A percentile compares a stretch with the other conserved stretches of the same genome.
phyloP scores from a whole-genome alignment of 768 basidiomycete genomes.

The Calocera cornea region DNA sequence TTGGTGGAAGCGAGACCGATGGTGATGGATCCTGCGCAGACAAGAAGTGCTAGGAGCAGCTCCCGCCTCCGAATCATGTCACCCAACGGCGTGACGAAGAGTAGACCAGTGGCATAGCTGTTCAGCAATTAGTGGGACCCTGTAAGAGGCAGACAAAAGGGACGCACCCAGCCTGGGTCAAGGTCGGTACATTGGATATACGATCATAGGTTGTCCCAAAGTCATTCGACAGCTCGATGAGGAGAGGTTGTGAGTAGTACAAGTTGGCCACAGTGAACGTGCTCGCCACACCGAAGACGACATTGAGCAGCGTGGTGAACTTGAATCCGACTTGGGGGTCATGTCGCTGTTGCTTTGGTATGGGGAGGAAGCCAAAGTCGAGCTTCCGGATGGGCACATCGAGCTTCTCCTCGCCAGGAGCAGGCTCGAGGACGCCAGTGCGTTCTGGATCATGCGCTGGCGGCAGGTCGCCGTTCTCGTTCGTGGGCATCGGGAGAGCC shows the following conservation, averaged over 20 bases:
- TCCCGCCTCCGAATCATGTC: slow-evolving; percentile 68
- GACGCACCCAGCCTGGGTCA: slow-evolving; percentile 22
- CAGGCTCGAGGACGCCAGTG: neutral
- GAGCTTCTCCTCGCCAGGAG: neutral
- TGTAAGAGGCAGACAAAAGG: neutral
- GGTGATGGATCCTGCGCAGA: slow-evolving; percentile 42
- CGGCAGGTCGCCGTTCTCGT: neutral
- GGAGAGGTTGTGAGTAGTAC: slow-evolving; percentile 70
- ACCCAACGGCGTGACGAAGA: slow-evolving; percentile 68
- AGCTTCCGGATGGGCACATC: neutral
- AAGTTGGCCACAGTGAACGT: slow-evolving; percentile 58
- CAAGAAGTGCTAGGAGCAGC: slow-evolving; percentile 48
- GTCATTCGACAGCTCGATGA: slow-evolving; percentile 36
- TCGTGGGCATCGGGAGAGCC: neutral
- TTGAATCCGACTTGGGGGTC: slow-evolving; percentile 37
- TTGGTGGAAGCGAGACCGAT: slow-evolving; percentile 58
- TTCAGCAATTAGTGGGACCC: neutral
- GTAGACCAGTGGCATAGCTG: slow-evolving; percentile 50
- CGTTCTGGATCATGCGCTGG: neutral
- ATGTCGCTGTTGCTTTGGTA: slow-evolving; percentile 43
- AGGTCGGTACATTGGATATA: slow-evolving; percentile 23
- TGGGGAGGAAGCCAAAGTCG: slow-evolving; percentile 53
- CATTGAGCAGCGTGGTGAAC: slow-evolving; percentile 41
- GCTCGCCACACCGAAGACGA: slow-evolving; percentile 48
- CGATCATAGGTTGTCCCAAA: slow-evolving; percentile 19